Evolutionary conservation across 2,329 filamentous ascomycete genomes (phyloP), one percentile per base, ranked within the genome.

Genomic region (Pezicula radicicola): DNA sequence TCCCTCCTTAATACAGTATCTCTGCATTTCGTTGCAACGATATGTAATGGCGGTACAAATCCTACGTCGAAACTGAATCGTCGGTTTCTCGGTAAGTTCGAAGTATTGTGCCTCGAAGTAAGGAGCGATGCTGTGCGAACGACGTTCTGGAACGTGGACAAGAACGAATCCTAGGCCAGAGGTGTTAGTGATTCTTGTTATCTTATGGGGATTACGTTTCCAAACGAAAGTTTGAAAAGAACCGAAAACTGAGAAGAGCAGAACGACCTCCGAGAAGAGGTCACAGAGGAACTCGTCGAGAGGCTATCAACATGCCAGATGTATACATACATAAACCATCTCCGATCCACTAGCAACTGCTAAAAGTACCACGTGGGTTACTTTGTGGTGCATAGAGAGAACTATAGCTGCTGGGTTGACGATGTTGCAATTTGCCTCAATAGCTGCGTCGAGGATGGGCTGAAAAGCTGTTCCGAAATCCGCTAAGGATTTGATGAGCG

Each of bases 11-110:
- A 73, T 1, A 70, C 58, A 0, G 77, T 75, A 54, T 86, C 78
- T 10, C 83, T 77, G 60, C 84, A 88, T 62, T 85, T 86, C 6
- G 81, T 85, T 6, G 81, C 84, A n/a, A 84, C 79, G 5, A 86
- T 76, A 56, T 83, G 87, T 1, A 88, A 73, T 1, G 83, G 81
- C 3, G 83, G 79, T 4, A 88, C 75, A 50, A 88, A 80, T 16
- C 84, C 84, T 10, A 85, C 67, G 47, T 86, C 82, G 21, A 84
- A 77, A 41, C 81, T 83, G 65, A 88, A 88, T 58, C 64, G 56
- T 75, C 79, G 47, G 71, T 69, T 54, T 66, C 47, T 49, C 15
- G 57, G 60, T 12, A 61, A 46, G 27, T 58, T 52, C 19, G 45
- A 51, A 6, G 43, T 18, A n/a, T 54, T 51, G 40, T 50, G 42